Percentiles rank a stretch among this genome's conserved stretches.
These are phyloP conservation scores for Opeltia flavorubescens DNA, from an alignment of 495 filamentous ascomycete genomes.

Conservation along the genomic window DNA sequence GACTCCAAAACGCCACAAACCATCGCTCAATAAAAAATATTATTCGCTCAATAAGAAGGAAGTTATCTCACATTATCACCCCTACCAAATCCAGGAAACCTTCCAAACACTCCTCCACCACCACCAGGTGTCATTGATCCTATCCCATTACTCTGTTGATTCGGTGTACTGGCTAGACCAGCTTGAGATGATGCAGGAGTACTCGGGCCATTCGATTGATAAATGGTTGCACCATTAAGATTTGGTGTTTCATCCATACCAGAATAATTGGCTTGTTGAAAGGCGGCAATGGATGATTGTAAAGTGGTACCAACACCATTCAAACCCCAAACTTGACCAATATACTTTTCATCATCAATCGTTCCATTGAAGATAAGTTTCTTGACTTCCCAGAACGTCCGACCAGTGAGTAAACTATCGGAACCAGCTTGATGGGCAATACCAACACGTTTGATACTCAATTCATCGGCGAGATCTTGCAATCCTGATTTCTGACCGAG, in stretches of 20 bases:
- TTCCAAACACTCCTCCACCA: slow-evolving; percentile 42
- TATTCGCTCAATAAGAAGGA: too few species aligned
- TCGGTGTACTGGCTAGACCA: slow-evolving; percentile 43
- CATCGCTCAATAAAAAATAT: too few species aligned
- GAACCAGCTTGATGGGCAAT: slow-evolving; percentile 80
- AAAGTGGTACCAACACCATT: slow-evolving; percentile 31
- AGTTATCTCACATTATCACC: too few species aligned
- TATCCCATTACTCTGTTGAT: slow-evolving; percentile 43
- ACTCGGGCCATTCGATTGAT: slow-evolving; percentile 38
- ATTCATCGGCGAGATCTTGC: slow-evolving; percentile 83
- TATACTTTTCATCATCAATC: slow-evolving; percentile 58
- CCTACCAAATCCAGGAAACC: slow-evolving; percentile 23
- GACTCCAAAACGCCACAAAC: too few species aligned
- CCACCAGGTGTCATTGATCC: slow-evolving; percentile 57
- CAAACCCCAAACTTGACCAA: slow-evolving; percentile 81
- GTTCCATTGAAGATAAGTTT: slow-evolving; percentile 73
- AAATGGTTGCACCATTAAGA: slow-evolving; percentile 44
- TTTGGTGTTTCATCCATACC: slow-evolving; percentile 32
- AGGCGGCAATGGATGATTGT: slow-evolving; percentile 14
- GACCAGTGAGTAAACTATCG: slow-evolving; percentile 82
- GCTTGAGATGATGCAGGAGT: slow-evolving; percentile 50
- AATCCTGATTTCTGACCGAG: slow-evolving; percentile 78
- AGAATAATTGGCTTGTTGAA: slow-evolving; percentile 18
- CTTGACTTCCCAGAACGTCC: slow-evolving; percentile 80
- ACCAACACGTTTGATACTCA: slow-evolving; percentile 76